Conservation (phyloP, 169 alveolate genomes). For the Plasmodium berghei region DNA sequence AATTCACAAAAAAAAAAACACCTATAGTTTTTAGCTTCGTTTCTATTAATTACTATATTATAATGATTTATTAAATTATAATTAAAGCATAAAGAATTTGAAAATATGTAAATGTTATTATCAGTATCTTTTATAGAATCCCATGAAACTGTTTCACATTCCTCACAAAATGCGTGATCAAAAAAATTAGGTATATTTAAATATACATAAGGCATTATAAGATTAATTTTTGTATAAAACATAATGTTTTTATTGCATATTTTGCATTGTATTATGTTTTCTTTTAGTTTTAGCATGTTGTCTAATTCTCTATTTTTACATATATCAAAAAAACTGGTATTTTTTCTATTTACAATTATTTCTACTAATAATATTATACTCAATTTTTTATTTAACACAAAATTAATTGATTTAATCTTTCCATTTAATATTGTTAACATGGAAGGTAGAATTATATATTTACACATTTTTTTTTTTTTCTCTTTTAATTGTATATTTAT, state of each 20-base stretch:
- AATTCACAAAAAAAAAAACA: conserved; percentile 37
- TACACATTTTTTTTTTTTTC: conserved; percentile 7
- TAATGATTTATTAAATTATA: conserved; percentile 29
- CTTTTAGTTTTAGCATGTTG: conserved; percentile 44
- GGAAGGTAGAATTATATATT: conserved; percentile 40
- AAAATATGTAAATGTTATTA: conserved; percentile 27
- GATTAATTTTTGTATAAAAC: conserved; percentile 30
- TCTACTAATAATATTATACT: conserved; percentile 22
- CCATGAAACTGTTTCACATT: conserved; percentile 41
- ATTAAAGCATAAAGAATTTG: conserved; percentile 46
- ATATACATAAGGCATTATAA: conserved; percentile 41
- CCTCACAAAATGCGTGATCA: conserved; percentile 72
- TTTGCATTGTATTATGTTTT: conserved; percentile 21
- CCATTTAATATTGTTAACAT: conserved; percentile 30
- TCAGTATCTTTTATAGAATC: conserved; percentile 33
- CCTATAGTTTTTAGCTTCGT: conserved; percentile 10
- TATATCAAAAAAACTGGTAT: conserved; percentile 14
- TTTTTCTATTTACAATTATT: conserved; percentile 29
- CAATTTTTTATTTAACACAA: conserved; percentile 27
- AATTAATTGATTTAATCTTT: conserved; percentile 42
- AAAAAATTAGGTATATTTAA: conserved; percentile 36
- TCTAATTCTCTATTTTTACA: conserved; percentile 42
- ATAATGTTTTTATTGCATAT: conserved; percentile 27
- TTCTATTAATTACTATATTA: conserved; percentile 12
- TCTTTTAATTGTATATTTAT: no score